Evolutionary conservation across 1,284 basidiomycete genomes (phyloP).

Genomic region (Austroboletus niveus): DNA sequence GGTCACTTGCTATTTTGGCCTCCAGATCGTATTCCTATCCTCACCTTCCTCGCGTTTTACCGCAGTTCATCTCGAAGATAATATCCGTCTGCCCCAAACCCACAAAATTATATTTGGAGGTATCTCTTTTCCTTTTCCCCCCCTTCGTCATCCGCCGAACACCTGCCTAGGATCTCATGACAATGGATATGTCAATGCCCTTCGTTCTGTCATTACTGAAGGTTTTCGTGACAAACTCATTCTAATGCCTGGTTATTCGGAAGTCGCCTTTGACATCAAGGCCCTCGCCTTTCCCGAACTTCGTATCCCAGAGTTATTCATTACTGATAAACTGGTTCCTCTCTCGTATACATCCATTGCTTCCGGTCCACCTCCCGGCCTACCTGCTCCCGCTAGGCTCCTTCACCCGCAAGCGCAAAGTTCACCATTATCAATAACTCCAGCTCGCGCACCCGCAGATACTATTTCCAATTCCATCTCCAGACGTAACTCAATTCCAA

Average conservation of each 20-base stretch:
- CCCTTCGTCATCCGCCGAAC: conserved; percentile 7
- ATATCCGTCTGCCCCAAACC: conserved; percentile 59
- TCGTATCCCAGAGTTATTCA: conserved; percentile 60
- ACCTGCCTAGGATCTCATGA: conserved; percentile 59
- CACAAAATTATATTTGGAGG: conserved; percentile 64
- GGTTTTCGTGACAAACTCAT: conserved; percentile 65
- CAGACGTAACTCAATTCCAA: conserved; percentile 30
- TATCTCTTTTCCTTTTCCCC: conserved; percentile 21
- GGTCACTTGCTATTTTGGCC: conserved; percentile 37
- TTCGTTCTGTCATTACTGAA: conserved; percentile 63
- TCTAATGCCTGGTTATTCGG: conserved; percentile 60
- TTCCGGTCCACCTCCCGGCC: conserved; percentile 26
- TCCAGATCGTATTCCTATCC: background rate
- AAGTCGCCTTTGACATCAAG: conserved; percentile 58
- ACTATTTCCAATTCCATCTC: conserved; percentile 3
- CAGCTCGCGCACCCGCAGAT: conserved; percentile 14
- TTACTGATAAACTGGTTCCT: conserved; percentile 47
- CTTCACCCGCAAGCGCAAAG: conserved; percentile 7
- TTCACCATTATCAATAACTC: conserved; percentile 13
- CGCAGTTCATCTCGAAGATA: conserved; percentile 57
- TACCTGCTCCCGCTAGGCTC: conserved; percentile 19
- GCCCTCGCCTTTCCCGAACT: conserved; percentile 55
- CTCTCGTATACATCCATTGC: conserved; percentile 28
- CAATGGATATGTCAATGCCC: conserved; percentile 64
- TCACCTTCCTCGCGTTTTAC: conserved; percentile 11